A percentile compares a stretch with the other conserved stretches of the same genome.
Evolutionary conservation across 345 rosid species (phyloP).

Genomic region (Aquilaria yunnanensis): DNA sequence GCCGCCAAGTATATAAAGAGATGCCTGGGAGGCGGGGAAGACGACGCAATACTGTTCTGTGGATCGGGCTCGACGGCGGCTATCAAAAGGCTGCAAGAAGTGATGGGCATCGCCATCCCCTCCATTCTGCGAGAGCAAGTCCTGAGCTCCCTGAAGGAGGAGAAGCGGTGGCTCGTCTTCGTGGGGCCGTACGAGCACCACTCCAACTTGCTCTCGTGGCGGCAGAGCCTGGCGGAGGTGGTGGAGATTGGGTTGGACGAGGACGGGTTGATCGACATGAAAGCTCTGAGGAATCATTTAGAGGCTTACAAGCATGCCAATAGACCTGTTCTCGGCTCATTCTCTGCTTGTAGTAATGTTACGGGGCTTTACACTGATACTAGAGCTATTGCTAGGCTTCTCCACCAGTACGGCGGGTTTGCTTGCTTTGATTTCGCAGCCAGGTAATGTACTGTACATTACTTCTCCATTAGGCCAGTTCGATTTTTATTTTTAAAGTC

Average conservation of each 20-base stretch:
- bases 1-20: constrained; percentile 36
- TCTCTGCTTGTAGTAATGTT: constrained; percentile 56
- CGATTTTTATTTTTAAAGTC: background rate
- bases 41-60: constrained; percentile 38
- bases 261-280: constrained; percentile 26
- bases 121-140: constrained; percentile 28
- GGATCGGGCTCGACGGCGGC: constrained; percentile 49
- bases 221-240: constrained; percentile 49
- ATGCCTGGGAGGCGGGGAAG: constrained; percentile 37
- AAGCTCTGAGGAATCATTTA: constrained; percentile 21
- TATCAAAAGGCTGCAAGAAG: constrained; percentile 48
- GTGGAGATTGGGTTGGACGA: constrained; percentile 38
- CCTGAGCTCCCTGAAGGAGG: constrained; percentile 17
- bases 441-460: constrained; percentile 15
- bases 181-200: constrained; percentile 61
- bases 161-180: constrained; percentile 51
- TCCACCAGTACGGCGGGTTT: constrained; percentile 38
- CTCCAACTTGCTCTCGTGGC: constrained; percentile 52
- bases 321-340: constrained; percentile 41
- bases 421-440: constrained; percentile 56
- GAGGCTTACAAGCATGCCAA: constrained; percentile 10
- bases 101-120: constrained; percentile 41
- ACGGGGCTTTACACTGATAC: constrained; percentile 39
- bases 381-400: constrained; percentile 31
- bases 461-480: too few species aligned